These are phyloP conservation scores for Gossypium raimondii DNA, from an alignment of 345 rosid species.

Conservation along the genomic window DNA sequence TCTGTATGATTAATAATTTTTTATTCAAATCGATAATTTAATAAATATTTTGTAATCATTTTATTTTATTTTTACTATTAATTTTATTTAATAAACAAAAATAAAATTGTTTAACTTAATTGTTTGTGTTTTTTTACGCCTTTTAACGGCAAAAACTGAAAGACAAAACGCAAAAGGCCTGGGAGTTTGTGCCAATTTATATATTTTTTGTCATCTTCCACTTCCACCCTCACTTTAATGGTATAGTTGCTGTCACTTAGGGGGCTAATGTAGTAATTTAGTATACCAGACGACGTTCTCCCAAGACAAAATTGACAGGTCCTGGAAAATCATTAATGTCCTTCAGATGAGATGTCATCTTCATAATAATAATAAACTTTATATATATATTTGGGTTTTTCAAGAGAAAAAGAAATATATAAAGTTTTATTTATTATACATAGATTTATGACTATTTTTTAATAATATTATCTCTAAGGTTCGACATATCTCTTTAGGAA, in stretches of 20 bases:
- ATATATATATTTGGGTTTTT: too few species aligned
- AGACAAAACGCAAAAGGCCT: neutral
- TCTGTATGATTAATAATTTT: too few species aligned
- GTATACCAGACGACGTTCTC: neutral
- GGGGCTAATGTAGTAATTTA: neutral
- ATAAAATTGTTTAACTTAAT: too few species aligned
- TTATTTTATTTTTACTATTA: too few species aligned
- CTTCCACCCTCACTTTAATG: neutral
- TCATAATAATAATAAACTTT: neutral
- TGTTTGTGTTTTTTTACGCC: neutral
- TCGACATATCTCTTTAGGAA: fast-evolving
- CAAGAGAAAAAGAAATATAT: too few species aligned
- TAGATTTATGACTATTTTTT: too few species aligned
- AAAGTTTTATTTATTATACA: too few species aligned
- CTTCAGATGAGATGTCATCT: neutral
- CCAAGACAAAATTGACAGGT: neutral
- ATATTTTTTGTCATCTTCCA: neutral
- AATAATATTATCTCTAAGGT: fast-evolving
- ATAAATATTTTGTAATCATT: too few species aligned
- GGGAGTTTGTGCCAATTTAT: neutral
- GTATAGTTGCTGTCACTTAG: neutral
- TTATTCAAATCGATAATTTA: too few species aligned
- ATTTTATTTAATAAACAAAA: too few species aligned
- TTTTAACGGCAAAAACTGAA: conserved; percentile 4
- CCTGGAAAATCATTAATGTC: neutral